Conservation (phyloP, 257 asterid genomes). For the Solanum gracilifrons region DNA sequence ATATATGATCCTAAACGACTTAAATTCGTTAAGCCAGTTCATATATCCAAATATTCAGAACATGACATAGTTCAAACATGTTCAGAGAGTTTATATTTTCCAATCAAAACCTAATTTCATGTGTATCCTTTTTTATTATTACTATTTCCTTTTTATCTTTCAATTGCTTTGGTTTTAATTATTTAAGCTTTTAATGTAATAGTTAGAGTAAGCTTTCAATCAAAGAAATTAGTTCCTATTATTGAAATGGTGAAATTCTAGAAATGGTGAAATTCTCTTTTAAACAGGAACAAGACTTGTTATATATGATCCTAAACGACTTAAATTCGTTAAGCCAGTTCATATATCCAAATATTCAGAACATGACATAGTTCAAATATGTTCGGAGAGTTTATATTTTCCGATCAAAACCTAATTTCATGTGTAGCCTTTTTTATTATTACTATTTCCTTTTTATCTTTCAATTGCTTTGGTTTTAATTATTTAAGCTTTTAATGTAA, state of each 20-base stretch:
- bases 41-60: neutral
- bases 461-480: no score
- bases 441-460: no score
- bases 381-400: neutral
- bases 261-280: neutral
- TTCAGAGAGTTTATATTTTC: neutral
- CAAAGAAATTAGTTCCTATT: no score
- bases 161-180: no score
- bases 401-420: neutral
- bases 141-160: no score
- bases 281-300: neutral
- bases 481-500: no score
- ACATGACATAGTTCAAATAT: neutral
- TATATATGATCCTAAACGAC: neutral
- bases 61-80: neutral
- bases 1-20: neutral
- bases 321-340: neutral
- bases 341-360: neutral
- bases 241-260: no score
- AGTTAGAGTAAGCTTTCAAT: no score
- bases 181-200: no score
- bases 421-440: no score
- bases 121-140: no score
- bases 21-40: neutral
- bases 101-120: neutral